Evolutionary conservation across 257 asterid species (phyloP).

Genomic region (Cinchona pubescens): DNA sequence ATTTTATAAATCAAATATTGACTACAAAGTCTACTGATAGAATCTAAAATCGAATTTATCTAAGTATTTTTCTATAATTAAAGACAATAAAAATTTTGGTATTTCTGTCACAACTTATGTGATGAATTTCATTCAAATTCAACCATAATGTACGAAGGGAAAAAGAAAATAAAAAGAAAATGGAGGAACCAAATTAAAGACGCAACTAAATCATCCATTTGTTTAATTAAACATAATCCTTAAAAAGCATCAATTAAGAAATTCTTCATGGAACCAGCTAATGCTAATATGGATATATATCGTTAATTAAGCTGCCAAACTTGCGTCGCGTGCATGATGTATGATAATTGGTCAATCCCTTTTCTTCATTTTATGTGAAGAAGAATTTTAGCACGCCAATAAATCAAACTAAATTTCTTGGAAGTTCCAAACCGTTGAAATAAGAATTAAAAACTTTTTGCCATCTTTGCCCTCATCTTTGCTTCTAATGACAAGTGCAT

Average conservation of each 20-base stretch:
- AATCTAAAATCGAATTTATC: too few species aligned
- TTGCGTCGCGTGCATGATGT: too few species aligned
- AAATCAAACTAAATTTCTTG: not conserved
- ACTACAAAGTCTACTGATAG: too few species aligned
- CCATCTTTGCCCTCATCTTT: slow-evolving; percentile 1
- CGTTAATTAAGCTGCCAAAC: not conserved
- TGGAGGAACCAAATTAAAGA: not conserved
- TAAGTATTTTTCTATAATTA: too few species aligned
- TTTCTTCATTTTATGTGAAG: not conserved
- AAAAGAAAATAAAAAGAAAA: not conserved
- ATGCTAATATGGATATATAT: not conserved
- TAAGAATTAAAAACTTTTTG: not conserved
- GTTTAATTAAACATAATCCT: not conserved
- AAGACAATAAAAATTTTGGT: not conserved
- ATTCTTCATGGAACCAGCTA: not conserved
- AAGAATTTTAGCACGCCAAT: not conserved
- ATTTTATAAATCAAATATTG: too few species aligned
- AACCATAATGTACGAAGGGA: not conserved
- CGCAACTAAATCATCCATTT: not conserved
- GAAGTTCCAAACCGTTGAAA: not conserved
- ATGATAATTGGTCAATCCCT: not conserved
- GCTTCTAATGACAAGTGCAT: not conserved
- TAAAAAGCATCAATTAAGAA: not conserved
- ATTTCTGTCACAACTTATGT: not conserved
- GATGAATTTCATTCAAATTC: not conserved